Percentiles rank a stretch among this genome's conserved stretches.
phyloP scores from a whole-genome alignment of 2,329 filamentous ascomycete species.

The Bipolaris gigantea region DNA sequence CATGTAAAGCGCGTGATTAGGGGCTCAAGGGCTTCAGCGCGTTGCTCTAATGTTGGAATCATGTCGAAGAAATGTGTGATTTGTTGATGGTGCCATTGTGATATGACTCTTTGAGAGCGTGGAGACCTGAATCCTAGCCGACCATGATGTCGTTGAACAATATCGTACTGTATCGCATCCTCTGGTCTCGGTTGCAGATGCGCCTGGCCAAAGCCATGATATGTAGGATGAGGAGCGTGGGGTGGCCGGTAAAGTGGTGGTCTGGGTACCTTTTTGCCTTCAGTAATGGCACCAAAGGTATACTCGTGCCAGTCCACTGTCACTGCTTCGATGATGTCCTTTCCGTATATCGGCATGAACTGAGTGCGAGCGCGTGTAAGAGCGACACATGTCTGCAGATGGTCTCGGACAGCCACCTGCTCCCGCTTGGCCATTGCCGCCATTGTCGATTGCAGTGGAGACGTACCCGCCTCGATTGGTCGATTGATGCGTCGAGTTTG shows the following conservation, averaged over 20 bases:
- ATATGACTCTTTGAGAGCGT: slow-evolving; percentile 28
- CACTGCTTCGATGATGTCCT: slow-evolving; percentile 73
- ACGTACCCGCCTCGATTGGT: slow-evolving; percentile 55
- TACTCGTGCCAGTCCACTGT: slow-evolving; percentile 56
- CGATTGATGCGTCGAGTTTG: slow-evolving; percentile 63
- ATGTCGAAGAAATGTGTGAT: slow-evolving; percentile 66
- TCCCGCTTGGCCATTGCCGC: slow-evolving; percentile 68
- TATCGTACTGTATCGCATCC: slow-evolving; percentile 37
- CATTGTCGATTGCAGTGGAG: slow-evolving; percentile 69
- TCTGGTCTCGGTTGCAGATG: slow-evolving; percentile 24
- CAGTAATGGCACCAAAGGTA: slow-evolving; percentile 45
- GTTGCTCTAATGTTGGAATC: slow-evolving; percentile 73
- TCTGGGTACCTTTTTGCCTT: slow-evolving; percentile 36
- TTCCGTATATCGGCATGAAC: slow-evolving; percentile 79
- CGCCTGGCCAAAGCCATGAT: slow-evolving; percentile 25
- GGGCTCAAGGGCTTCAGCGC: slow-evolving; percentile 71
- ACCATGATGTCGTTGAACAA: slow-evolving; percentile 45
- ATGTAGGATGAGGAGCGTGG: slow-evolving; percentile 12
- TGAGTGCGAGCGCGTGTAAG: slow-evolving; percentile 80
- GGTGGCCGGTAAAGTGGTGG: slow-evolving; percentile 12
- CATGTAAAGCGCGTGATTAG: slow-evolving; percentile 87
- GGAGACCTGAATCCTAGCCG: slow-evolving; percentile 37
- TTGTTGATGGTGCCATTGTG: slow-evolving; percentile 72
- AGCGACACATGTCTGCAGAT: slow-evolving; percentile 78
- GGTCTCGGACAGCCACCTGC: slow-evolving; percentile 67